phyloP scores from a whole-genome alignment of 2,329 filamentous ascomycete species.

The Claviceps sp. region DNA sequence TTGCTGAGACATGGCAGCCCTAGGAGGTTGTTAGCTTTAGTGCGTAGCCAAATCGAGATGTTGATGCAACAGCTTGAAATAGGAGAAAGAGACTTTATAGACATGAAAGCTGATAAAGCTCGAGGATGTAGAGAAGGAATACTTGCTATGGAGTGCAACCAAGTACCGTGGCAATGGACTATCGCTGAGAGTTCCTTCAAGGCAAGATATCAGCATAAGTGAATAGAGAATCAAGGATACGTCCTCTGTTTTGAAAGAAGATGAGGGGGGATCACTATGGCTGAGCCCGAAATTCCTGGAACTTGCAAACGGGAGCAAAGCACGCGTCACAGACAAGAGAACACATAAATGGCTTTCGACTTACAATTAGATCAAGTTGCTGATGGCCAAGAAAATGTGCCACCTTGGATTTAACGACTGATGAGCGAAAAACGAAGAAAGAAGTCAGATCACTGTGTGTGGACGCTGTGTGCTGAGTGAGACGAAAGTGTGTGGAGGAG shows the following conservation, averaged over 20 bases:
- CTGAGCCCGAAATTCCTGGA: not conserved
- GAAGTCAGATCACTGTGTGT: not conserved
- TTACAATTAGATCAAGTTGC: not conserved
- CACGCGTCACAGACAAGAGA: not conserved
- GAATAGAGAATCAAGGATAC: not conserved
- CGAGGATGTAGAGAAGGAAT: not conserved
- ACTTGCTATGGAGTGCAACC: not conserved
- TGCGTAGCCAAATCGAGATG: not conserved
- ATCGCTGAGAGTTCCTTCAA: not conserved
- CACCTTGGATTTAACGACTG: not conserved
- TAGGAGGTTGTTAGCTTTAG: not conserved
- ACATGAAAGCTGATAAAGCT: too few species aligned
- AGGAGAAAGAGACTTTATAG: not conserved
- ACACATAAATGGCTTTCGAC: not conserved
- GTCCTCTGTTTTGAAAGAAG: not conserved
- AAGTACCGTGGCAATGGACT: not conserved
- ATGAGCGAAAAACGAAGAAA: not conserved
- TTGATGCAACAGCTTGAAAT: not conserved
- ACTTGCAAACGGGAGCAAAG: not conserved
- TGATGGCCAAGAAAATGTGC: not conserved
- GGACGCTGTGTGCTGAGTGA: conserved; percentile 1
- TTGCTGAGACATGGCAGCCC: conserved; percentile 19
- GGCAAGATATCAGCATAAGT: not conserved
- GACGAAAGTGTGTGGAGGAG: not conserved
- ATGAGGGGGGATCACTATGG: not conserved